A percentile compares a stretch with the other conserved stretches of the same genome.
phyloP scores from a whole-genome alignment of 208 protist species.

The Trypanosoma rangeli region DNA sequence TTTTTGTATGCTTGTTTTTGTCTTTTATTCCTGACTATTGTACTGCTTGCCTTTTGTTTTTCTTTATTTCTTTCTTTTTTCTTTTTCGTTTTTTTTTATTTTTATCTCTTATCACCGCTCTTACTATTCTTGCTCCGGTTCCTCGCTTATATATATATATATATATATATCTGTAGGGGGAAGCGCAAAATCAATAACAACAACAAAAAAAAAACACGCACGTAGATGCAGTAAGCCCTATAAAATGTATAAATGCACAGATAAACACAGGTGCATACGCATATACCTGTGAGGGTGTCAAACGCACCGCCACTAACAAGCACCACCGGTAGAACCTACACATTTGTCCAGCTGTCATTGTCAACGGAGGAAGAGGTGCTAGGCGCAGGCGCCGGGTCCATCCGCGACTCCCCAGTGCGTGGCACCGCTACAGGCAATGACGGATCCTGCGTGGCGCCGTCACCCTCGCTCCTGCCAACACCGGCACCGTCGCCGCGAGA shows the following conservation, averaged over 20 bases:
- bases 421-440: not conserved
- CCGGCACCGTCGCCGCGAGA: not conserved
- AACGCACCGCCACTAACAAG: not conserved
- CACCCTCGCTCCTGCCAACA: not conserved
- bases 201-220: too few species aligned
- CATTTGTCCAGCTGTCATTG: slow-evolving; percentile 26
- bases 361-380: slow-evolving; percentile 10
- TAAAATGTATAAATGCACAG: not conserved
- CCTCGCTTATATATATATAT: too few species aligned
- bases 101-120: too few species aligned
- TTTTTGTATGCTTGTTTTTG: too few species aligned
- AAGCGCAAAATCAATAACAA: too few species aligned
- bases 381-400: not conserved
- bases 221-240: too few species aligned
- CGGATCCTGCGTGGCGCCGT: not conserved
- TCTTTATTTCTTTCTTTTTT: too few species aligned
- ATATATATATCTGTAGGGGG: too few species aligned
- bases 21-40: too few species aligned
- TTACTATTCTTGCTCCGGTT: too few species aligned
- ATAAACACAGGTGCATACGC: not conserved
- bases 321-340: not conserved
- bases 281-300: not conserved
- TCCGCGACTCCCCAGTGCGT: not conserved
- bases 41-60: too few species aligned
- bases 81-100: too few species aligned